phyloP scores from a whole-genome alignment of 2,329 filamentous ascomycete species.

The Monilinia aucupariae region DNA sequence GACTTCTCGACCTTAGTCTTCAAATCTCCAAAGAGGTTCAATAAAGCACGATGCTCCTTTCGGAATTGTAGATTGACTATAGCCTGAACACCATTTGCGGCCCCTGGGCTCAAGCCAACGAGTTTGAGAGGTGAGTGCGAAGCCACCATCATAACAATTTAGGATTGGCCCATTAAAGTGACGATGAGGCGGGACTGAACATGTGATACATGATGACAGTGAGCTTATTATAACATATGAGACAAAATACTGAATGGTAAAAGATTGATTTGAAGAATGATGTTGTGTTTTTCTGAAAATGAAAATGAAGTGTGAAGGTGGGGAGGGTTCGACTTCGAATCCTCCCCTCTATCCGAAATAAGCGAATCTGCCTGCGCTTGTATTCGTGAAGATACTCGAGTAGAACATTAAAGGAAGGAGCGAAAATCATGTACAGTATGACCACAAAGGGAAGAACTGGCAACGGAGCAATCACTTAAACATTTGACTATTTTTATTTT shows the following conservation, averaged over 20 bases:
- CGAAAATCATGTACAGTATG: not conserved
- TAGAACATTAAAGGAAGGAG: not conserved
- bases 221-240: not conserved
- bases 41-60: constrained; percentile 3
- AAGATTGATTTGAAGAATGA: not conserved
- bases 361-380: not conserved
- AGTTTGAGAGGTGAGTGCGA: not conserved
- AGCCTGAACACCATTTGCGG: not conserved
- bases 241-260: not conserved
- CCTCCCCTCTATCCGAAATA: not conserved
- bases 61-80: constrained; percentile 5
- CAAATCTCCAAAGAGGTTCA: not conserved
- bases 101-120: not conserved
- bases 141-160: not conserved
- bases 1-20: not conserved
- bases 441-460: not conserved
- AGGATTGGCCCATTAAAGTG: not conserved
- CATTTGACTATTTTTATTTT: constrained; percentile 22
- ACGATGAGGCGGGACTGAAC: not conserved
- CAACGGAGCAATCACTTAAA: not conserved
- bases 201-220: not conserved
- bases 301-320: not conserved
- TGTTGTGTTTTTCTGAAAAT: not conserved
- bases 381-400: too few species aligned
- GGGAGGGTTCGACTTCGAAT: not conserved